Conservation (phyloP, 2,329 filamentous ascomycete genomes). For the Cordyceps farinosa region DNA sequence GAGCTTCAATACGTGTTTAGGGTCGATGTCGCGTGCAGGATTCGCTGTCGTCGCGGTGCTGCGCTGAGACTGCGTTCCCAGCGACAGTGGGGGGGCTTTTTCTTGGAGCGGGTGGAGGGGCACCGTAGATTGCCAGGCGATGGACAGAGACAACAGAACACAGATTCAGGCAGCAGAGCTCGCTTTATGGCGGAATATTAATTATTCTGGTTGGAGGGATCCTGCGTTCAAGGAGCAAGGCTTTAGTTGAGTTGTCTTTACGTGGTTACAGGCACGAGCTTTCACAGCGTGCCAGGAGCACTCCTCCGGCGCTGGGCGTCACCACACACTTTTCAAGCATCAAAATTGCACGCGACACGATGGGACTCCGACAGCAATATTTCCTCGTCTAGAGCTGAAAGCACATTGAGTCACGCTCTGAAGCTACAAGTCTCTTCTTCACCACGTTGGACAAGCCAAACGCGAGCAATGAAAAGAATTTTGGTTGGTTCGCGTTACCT, state of each 20-base stretch:
- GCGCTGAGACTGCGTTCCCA: not conserved
- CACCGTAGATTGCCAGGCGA: not conserved
- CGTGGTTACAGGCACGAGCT: not conserved
- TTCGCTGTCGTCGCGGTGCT: not conserved
- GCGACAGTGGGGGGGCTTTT: constrained; percentile 23
- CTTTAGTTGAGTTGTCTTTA: not conserved
- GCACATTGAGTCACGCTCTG: no score
- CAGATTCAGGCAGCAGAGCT: not conserved
- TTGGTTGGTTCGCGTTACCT: constrained; percentile 37
- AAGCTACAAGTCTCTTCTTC: constrained; percentile 35
- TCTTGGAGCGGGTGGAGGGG: constrained; percentile 22
- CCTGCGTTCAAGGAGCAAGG: not conserved
- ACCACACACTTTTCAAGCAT: not conserved
- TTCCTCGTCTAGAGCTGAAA: no score
- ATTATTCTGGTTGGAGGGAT: not conserved
- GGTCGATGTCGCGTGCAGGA: not conserved
- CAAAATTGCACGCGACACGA: not conserved
- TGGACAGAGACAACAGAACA: not conserved
- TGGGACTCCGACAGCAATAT: no score
- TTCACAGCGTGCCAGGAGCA: not conserved
- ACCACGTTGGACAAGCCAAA: constrained; percentile 35
- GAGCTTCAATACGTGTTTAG: not conserved
- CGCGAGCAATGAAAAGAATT: constrained; percentile 38
- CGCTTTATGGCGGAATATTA: not conserved
- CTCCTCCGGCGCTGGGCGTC: no score